Conservation (phyloP, 2,329 filamentous ascomycete species). For the Aspergillus aculeatus region DNA sequence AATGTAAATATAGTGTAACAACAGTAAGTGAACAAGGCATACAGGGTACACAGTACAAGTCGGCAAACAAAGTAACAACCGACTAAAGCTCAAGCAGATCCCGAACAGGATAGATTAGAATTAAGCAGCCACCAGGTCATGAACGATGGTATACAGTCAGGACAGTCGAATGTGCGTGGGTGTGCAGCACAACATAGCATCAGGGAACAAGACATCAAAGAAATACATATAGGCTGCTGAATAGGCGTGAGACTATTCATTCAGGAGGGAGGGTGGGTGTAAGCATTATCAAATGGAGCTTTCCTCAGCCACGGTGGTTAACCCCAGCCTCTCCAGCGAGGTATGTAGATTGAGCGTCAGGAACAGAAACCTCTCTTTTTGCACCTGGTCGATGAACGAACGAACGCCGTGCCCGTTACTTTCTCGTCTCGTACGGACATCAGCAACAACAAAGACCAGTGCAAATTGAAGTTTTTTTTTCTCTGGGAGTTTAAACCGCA, state of each 20-base stretch:
- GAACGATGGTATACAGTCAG: neutral
- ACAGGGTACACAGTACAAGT: conserved; percentile 12
- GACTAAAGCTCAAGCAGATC: conserved; percentile 15
- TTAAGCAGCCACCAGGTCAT: neutral
- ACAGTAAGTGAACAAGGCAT: conserved; percentile 1
- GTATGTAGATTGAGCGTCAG: too few species aligned
- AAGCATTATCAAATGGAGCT: too few species aligned
- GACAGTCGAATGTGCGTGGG: neutral
- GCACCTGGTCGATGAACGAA: too few species aligned
- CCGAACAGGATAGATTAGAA: conserved; percentile 5
- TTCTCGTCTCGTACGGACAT: too few species aligned
- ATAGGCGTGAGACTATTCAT: neutral
- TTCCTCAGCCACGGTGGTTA: too few species aligned
- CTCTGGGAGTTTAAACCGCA: conserved; percentile 18
- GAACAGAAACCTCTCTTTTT: too few species aligned
- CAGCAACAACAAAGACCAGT: too few species aligned
- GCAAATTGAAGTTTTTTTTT: too few species aligned
- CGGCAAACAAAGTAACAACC: conserved; percentile 7
- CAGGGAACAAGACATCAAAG: neutral
- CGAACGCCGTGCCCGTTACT: too few species aligned
- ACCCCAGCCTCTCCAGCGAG: too few species aligned
- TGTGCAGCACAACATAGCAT: neutral
- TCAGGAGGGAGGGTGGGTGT: too few species aligned
- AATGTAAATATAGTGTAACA: neutral
- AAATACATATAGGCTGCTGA: neutral